These are phyloP conservation scores for Astrothelium macrocarpum DNA, from an alignment of 495 filamentous ascomycete genomes.

Conservation along the genomic window DNA sequence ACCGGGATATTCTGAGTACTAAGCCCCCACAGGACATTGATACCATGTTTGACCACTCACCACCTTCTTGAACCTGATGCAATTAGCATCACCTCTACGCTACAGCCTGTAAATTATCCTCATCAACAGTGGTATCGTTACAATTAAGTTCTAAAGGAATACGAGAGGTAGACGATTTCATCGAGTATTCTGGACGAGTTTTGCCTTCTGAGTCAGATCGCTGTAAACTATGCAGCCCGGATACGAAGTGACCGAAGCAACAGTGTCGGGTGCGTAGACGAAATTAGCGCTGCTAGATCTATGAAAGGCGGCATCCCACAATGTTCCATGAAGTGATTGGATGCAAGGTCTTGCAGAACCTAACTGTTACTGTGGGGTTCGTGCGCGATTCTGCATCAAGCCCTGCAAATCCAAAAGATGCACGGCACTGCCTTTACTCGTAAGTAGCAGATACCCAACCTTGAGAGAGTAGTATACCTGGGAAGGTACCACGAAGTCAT, in stretches of 20 bases:
- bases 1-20: neutral
- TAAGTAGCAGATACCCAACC: neutral
- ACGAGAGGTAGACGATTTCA: no score
- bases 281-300: neutral
- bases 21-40: neutral
- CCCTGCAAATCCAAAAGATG: neutral
- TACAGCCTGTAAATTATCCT: neutral
- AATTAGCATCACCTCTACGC: neutral
- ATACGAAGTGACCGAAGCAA: no score
- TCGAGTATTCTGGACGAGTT: neutral
- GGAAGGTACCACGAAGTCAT: neutral
- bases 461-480: neutral
- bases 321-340: neutral
- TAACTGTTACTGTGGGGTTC: neutral
- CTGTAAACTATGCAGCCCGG: neutral
- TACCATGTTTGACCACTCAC: neutral
- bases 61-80: neutral
- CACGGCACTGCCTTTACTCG: neutral
- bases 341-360: conserved; percentile 3
- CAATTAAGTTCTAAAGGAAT: no score
- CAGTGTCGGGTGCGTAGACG: neutral
- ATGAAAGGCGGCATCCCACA: neutral
- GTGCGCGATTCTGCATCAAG: neutral
- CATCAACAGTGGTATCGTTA: neutral
- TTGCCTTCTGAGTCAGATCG: neutral